These are phyloP conservation scores for Mortierella sp. DNA, from an alignment of 371 early-diverging fungal species.

Conservation along the genomic window DNA sequence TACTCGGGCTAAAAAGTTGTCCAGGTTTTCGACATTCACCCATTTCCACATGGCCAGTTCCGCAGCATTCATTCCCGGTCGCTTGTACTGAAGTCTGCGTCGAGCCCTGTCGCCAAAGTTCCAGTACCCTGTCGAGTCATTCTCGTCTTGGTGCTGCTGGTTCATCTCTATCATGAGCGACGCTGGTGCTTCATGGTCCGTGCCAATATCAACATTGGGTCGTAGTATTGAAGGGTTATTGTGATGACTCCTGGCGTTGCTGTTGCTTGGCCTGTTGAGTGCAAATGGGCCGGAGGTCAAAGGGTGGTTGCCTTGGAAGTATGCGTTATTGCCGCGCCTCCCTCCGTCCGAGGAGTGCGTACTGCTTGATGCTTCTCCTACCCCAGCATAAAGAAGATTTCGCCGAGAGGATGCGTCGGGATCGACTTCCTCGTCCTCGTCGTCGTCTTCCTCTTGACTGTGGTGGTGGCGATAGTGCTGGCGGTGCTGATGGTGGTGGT, in stretches of 20 bases:
- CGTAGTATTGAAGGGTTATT: slow-evolving; percentile 16
- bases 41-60: slow-evolving; percentile 88
- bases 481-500: neutral
- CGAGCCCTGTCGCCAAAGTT: slow-evolving; percentile 35
- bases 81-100: slow-evolving; percentile 32
- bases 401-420: slow-evolving; percentile 23
- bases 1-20: slow-evolving; percentile 82
- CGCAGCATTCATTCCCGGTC: slow-evolving; percentile 62
- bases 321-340: slow-evolving; percentile 1
- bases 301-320: slow-evolving; percentile 16
- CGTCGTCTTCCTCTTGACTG: slow-evolving; percentile 1
- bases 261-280: slow-evolving; percentile 10
- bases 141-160: slow-evolving; percentile 35
- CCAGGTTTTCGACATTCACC: slow-evolving; percentile 86
- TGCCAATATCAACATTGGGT: slow-evolving; percentile 35
- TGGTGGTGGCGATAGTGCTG: neutral
- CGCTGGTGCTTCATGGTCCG: slow-evolving; percentile 71
- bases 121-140: slow-evolving; percentile 31
- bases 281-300: slow-evolving; percentile 27
- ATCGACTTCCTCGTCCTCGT: slow-evolving; percentile 25
- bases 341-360: neutral
- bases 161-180: slow-evolving; percentile 72
- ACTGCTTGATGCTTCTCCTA: slow-evolving; percentile 1
- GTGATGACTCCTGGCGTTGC: neutral
- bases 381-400: slow-evolving; percentile 21